A percentile compares a stretch with the other conserved stretches of the same genome.
phyloP scores from a whole-genome alignment of 2,329 filamentous ascomycete genomes.

The Sporothrix humicola region DNA sequence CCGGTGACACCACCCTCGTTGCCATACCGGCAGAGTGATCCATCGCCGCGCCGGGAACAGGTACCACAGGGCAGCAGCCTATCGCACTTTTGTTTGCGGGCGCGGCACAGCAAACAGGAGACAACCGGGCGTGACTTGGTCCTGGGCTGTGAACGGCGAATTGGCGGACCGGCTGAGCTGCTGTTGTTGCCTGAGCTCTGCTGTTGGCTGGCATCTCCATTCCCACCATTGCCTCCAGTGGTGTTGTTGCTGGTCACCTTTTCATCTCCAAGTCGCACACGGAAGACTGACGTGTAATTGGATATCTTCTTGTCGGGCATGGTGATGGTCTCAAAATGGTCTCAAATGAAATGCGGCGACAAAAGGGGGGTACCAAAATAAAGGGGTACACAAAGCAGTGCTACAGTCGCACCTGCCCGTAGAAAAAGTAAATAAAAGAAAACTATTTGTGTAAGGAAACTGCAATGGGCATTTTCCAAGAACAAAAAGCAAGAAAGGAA shows the following conservation, averaged over 20 bases:
- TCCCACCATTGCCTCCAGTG: background rate
- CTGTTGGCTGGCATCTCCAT: background rate
- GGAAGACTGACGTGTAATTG: constrained; percentile 39
- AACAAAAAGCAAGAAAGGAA: background rate
- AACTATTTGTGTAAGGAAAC: background rate
- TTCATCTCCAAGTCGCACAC: constrained; percentile 32
- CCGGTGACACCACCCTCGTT: constrained; percentile 20
- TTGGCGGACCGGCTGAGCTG: constrained; percentile 9
- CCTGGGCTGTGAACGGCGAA: constrained; percentile 22
- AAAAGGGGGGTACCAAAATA: background rate
- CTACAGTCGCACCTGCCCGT: background rate
- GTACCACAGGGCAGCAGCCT: constrained; percentile 49
- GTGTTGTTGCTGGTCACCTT: background rate
- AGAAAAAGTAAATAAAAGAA: background rate
- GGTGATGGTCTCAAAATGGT: background rate
- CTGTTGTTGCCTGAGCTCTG: background rate
- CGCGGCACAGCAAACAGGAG: constrained; percentile 51
- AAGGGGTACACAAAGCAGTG: background rate
- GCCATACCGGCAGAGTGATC: constrained; percentile 45
- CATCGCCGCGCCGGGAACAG: constrained; percentile 50
- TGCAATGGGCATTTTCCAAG: background rate
- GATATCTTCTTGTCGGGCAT: constrained; percentile 23
- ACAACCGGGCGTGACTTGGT: constrained; percentile 45
- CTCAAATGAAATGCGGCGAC: background rate
- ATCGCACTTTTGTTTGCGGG: constrained; percentile 53